These are phyloP conservation scores for Suillus weaverae DNA, from an alignment of 768 basidiomycete species.

Conservation along the genomic window DNA sequence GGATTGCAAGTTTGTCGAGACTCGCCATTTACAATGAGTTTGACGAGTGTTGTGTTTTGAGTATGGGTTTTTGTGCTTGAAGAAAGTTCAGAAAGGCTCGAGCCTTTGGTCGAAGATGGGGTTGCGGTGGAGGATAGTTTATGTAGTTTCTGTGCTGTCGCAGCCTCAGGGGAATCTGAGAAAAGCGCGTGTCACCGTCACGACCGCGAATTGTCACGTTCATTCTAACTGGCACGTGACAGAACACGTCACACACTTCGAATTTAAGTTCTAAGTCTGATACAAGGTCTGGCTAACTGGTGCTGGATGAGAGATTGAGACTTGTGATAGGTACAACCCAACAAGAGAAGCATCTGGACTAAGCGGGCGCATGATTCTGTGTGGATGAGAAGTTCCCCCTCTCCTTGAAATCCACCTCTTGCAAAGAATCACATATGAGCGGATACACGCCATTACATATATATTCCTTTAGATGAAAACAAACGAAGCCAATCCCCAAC, in stretches of 20 bases:
- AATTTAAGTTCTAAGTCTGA: too few relatives aligned
- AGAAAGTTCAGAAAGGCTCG: not conserved
- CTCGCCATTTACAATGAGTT: slow-evolving; percentile 56
- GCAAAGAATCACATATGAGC: not conserved
- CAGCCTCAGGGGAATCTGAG: slow-evolving; percentile 4
- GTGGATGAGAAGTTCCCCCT: not conserved
- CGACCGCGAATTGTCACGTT: not conserved
- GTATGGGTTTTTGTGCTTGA: not conserved
- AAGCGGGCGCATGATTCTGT: not conserved
- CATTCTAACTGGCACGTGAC: not conserved
- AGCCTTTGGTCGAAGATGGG: not conserved
- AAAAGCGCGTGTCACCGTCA: slow-evolving; percentile 2
- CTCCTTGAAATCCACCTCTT: not conserved
- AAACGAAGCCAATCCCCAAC: not conserved
- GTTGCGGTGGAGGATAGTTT: not conserved
- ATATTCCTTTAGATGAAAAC: not conserved
- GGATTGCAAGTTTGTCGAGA: slow-evolving; percentile 90
- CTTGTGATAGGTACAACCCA: not conserved
- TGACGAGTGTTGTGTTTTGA: not conserved
- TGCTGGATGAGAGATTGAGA: too few relatives aligned
- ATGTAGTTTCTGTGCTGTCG: not conserved
- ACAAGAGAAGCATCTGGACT: not conserved
- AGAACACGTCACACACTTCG: too few relatives aligned
- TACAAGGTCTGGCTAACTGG: too few relatives aligned
- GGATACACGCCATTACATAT: not conserved